A percentile compares a stretch with the other conserved stretches of the same genome.
Evolutionary conservation across 306 rosid genomes (phyloP).

Genomic region (Ochetophila trinervis): DNA sequence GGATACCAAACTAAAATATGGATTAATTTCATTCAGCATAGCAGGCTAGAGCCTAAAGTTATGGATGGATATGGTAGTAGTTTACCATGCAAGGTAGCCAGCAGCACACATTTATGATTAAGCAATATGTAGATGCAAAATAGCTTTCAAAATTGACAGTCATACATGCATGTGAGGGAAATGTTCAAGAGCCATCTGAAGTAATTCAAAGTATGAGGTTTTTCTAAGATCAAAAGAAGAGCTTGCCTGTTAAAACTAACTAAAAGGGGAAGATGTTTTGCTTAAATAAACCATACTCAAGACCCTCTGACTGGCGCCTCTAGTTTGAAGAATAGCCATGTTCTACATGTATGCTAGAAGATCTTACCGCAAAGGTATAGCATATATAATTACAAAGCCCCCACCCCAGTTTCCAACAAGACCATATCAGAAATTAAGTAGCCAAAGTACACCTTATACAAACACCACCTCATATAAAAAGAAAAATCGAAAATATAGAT

Average conservation of each 20-base stretch:
- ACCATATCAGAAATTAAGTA: no score
- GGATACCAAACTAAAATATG: no score
- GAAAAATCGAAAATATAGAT: background rate
- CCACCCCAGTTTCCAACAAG: no score
- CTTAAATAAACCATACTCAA: background rate
- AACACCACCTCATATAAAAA: background rate
- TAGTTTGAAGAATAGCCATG: background rate
- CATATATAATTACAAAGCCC: no score
- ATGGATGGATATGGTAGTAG: no score
- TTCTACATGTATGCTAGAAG: background rate
- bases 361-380: background rate
- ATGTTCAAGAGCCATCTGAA: background rate
- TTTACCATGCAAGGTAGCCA: no score
- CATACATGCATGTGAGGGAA: background rate
- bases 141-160: background rate
- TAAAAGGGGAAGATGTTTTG: background rate
- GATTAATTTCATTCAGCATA: no score
- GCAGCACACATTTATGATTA: no score
- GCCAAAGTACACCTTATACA: no score
- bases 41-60: no score
- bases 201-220: background rate
- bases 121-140: no score
- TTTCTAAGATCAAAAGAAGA: background rate
- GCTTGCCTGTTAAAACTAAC: background rate
- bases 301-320: background rate